phyloP scores from a whole-genome alignment of 805 yeast genomes.

The Lipomyces kockii region DNA sequence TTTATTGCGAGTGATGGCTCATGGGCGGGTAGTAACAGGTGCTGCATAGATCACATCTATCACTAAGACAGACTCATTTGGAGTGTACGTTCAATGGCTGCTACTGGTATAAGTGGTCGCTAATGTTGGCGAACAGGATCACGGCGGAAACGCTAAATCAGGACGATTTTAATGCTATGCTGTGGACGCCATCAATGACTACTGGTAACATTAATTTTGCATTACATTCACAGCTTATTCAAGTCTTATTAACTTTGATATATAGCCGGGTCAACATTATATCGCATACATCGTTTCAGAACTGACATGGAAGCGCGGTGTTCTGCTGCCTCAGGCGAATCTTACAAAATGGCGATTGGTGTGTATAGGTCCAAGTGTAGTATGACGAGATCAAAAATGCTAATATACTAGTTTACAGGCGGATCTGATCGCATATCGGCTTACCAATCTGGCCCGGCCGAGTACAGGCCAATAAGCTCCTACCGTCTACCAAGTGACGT shows the following conservation, averaged over 20 bases:
- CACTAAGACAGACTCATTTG: slow-evolving; percentile 19
- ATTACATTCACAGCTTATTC: slow-evolving; percentile 11
- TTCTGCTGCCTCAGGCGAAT: slow-evolving; percentile 22
- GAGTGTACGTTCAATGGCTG: slow-evolving; percentile 17
- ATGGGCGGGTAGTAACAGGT: neutral
- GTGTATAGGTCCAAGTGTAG: no score
- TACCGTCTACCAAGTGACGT: slow-evolving; percentile 30
- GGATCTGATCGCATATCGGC: slow-evolving; percentile 20
- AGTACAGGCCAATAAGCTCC: neutral
- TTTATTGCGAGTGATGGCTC: neutral
- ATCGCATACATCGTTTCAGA: slow-evolving; percentile 27
- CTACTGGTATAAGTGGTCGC: neutral
- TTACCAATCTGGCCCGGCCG: slow-evolving; percentile 12
- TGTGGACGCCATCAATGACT: slow-evolving; percentile 26
- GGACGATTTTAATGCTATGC: slow-evolving; percentile 28
- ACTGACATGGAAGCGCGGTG: slow-evolving; percentile 30
- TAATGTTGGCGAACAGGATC: slow-evolving; percentile 10
- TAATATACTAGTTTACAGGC: neutral
- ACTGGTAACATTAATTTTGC: neutral
- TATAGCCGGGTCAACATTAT: slow-evolving; percentile 13
- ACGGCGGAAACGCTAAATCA: slow-evolving; percentile 22
- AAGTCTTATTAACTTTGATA: neutral
- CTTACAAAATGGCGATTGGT: slow-evolving; percentile 26
- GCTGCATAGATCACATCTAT: slow-evolving; percentile 19
- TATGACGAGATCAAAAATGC: neutral